phyloP scores from a whole-genome alignment of 257 asterid species.

The Fraxinus quadrangulata region DNA sequence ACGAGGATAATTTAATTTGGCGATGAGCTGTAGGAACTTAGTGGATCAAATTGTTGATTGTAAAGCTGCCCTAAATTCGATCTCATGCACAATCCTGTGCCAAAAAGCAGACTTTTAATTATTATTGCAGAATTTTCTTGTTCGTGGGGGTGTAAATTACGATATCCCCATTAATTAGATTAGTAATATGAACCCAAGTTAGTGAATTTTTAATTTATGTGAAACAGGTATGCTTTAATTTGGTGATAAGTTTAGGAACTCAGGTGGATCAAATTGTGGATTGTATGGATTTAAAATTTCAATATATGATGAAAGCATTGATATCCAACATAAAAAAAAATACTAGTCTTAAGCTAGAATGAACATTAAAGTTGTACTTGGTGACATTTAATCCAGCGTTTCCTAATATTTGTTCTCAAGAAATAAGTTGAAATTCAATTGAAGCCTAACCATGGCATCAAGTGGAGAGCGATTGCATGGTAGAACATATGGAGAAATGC shows the following conservation, averaged over 20 bases:
- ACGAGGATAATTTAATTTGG: background rate
- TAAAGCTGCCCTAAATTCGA: background rate
- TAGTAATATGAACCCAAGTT: background rate
- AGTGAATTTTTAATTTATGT: background rate
- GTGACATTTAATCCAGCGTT: background rate
- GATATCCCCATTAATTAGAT: background rate
- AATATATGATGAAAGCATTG: background rate
- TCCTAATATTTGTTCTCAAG: background rate
- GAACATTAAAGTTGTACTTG: background rate
- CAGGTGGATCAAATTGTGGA: constrained; percentile 21
- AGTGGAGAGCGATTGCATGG: background rate
- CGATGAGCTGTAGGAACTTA: background rate
- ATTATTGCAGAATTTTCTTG: background rate
- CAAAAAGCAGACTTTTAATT: background rate
- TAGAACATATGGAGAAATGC: background rate
- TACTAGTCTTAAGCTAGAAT: background rate
- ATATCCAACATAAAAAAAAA: background rate
- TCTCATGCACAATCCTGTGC: background rate
- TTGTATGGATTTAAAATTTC: background rate
- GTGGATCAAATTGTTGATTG: background rate
- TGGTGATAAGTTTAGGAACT: background rate
- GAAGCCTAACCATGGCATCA: background rate
- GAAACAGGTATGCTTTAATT: background rate
- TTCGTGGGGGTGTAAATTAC: background rate
- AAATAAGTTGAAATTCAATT: background rate